These are phyloP conservation scores for Gyrodon lividus DNA, from an alignment of 768 basidiomycete species.

Conservation along the genomic window DNA sequence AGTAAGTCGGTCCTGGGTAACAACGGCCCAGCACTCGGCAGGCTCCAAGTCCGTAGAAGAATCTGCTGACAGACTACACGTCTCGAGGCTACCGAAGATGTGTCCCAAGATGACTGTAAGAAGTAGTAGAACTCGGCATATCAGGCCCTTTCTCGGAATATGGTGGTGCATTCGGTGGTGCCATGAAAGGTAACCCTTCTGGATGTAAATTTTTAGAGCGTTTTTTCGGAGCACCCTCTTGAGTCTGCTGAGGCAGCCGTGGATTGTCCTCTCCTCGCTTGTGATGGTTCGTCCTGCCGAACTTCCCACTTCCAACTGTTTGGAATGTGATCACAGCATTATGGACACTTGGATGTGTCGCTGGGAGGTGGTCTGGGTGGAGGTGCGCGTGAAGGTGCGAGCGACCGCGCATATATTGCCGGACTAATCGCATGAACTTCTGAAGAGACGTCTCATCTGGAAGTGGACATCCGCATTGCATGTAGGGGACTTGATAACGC, in stretches of 20 bases:
- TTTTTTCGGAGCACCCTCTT: background rate
- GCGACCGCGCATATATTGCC: slow-evolving; percentile 17
- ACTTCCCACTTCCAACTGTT: slow-evolving; percentile 20
- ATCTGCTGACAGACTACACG: background rate
- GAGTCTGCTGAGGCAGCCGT: background rate
- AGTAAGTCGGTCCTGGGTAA: background rate
- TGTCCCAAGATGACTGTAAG: background rate
- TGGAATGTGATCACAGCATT: slow-evolving; percentile 42
- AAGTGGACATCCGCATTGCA: slow-evolving; percentile 57
- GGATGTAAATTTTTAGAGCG: background rate
- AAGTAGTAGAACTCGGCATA: background rate
- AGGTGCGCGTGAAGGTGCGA: slow-evolving; percentile 34
- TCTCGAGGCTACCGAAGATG: background rate
- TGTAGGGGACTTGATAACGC: slow-evolving; percentile 54
- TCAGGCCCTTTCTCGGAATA: background rate
- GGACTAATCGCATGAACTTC: slow-evolving; percentile 37
- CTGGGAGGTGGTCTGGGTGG: slow-evolving; percentile 39
- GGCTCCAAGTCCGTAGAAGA: background rate
- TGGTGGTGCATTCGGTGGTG: background rate
- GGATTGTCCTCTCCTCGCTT: background rate
- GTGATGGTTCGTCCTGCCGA: slow-evolving; percentile 9
- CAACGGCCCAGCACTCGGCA: too few species aligned
- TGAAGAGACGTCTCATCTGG: slow-evolving; percentile 46
- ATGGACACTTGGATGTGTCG: slow-evolving; percentile 59
- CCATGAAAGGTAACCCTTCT: background rate